Evolutionary conservation across 2,329 filamentous ascomycete genomes (phyloP), one percentile per base, ranked within the genome.

Genomic region (Fonsecaea erecta): DNA sequence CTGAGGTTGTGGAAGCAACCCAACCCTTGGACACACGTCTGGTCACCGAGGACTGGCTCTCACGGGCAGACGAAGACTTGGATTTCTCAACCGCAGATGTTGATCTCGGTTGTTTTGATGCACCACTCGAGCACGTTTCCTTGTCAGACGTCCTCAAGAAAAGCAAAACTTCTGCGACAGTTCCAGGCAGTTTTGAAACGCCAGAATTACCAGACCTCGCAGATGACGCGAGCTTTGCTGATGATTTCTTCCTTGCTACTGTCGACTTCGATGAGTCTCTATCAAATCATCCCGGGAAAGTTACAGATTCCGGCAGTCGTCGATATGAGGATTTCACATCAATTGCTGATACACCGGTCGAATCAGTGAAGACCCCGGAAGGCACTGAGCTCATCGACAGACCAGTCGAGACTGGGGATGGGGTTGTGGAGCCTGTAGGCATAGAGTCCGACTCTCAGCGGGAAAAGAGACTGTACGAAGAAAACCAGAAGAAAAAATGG

Each of bases 401-500:
- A 2, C 21, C 43, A 6, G 7, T 26, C 24, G 43, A 48, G 18
- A 35, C 18, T 40, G 24, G 21, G 32, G 28, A 51, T 35, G 57
- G 9, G n/a, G 11, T 34, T 11, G 32, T 12, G 46, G 43, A 30
- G 14, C 52, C 24, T 21, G 8, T 4, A 14, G 28, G 21, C 30
- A 46, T 61, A 21, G 66, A 69, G 54, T 63, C 51, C 1, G 59
- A 63, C 40, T 53, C 60, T 14, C 56, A 70, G 52, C 40, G 64
- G 18, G 52, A 68, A 34, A 24, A 60, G 52, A 46, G 56, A 54
- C 30, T 64, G 43, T 63, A 66, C 34, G 65, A 71, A 18, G 68
- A 70, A 46, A 59, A 70, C 24, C 65, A 71, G 59, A 68, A 63
- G 59, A 66, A 57, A 28, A 70, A 62, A 54, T 79, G 77, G 77